Evolutionary conservation across 208 protist genomes (phyloP).

Genomic region (Leishmania guyanensis): DNA sequence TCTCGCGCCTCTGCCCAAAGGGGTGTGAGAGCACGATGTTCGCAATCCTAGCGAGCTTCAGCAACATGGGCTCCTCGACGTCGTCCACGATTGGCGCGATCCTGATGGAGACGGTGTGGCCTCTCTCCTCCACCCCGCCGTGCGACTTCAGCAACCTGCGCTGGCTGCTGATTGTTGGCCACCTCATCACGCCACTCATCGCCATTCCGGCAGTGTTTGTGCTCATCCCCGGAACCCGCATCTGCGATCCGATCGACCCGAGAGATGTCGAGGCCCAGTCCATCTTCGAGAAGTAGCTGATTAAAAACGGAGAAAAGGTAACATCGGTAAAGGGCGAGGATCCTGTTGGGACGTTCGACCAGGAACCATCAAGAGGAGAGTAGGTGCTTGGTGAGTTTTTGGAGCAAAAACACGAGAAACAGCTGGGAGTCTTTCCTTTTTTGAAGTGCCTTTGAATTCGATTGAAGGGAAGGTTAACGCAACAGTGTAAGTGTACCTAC

Average conservation of each 20-base stretch:
- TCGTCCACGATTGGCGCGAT: constrained; percentile 47
- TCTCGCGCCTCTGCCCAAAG: constrained; percentile 72
- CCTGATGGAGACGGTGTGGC: constrained; percentile 52
- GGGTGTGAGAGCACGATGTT: constrained; percentile 75
- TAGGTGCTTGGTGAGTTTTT: not conserved
- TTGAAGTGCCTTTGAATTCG: not conserved
- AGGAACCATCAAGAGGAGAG: not conserved
- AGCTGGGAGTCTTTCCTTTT: not conserved
- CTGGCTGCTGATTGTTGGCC: constrained; percentile 52
- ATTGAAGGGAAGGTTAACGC: not conserved
- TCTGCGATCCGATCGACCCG: constrained; percentile 45
- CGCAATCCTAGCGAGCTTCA: constrained; percentile 70
- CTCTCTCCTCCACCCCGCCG: constrained; percentile 34
- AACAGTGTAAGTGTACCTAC: not conserved
- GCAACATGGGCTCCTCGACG: constrained; percentile 64
- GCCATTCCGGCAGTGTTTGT: constrained; percentile 53
- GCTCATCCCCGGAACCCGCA: constrained; percentile 54
- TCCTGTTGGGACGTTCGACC: not conserved
- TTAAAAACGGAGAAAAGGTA: not conserved
- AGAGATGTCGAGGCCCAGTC: constrained; percentile 26
- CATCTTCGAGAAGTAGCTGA: constrained; percentile 21
- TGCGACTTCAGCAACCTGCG: constrained; percentile 65
- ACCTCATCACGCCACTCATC: constrained; percentile 51
- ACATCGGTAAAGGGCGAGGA: not conserved
- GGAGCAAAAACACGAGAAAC: not conserved